Evolutionary conservation across 768 basidiomycete species (phyloP).

Genomic region (Imleria badia): DNA sequence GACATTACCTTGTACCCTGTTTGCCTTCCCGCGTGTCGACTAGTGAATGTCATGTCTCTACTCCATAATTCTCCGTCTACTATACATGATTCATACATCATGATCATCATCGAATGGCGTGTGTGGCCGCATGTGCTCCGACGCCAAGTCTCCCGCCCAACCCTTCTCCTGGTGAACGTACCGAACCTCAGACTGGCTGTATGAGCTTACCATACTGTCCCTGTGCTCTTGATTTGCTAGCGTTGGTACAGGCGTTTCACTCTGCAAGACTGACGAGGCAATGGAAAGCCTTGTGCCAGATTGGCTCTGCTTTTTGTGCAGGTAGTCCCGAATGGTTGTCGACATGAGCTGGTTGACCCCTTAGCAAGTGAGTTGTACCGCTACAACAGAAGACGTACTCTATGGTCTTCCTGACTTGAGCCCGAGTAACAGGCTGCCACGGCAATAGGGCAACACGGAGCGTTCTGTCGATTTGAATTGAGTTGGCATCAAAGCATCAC

Average conservation of each 20-base stretch:
- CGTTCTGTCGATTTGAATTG: constrained; percentile 49
- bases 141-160: constrained; percentile 37
- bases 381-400: constrained; percentile 43
- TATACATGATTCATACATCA: constrained; percentile 30
- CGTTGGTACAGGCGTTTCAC: constrained; percentile 31
- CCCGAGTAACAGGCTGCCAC: constrained; percentile 79
- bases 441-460: constrained; percentile 80
- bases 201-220: constrained; percentile 31
- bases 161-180: constrained; percentile 31
- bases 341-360: constrained; percentile 51
- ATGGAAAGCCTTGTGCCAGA: constrained; percentile 20
- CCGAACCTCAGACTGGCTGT: constrained; percentile 26
- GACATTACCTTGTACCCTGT: background rate
- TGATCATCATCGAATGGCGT: constrained; percentile 43
- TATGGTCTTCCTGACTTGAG: constrained; percentile 78
- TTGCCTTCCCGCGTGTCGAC: background rate
- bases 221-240: constrained; percentile 30
- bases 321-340: constrained; percentile 64
- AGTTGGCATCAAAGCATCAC: background rate
- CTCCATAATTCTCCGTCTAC: constrained; percentile 6
- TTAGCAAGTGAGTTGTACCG: constrained; percentile 3
- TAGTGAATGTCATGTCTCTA: background rate
- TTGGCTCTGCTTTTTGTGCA: constrained; percentile 52
- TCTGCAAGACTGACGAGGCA: constrained; percentile 25
- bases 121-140: constrained; percentile 36